A percentile compares a stretch with the other conserved stretches of the same genome.
Evolutionary conservation across 805 yeast genomes (phyloP).

Genomic region (Ogataea nakhonphanomensis): DNA sequence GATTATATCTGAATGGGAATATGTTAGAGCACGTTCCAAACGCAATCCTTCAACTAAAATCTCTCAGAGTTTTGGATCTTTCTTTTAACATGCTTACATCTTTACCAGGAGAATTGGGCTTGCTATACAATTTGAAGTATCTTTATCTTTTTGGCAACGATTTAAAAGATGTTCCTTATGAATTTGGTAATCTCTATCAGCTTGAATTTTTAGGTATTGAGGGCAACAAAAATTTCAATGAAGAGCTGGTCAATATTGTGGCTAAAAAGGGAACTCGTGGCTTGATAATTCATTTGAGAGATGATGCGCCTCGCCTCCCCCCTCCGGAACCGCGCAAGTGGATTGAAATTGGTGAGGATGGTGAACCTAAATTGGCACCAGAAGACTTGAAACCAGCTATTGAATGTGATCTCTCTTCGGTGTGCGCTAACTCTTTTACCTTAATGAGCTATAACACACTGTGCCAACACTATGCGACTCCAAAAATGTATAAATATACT

Average conservation of each 20-base stretch:
- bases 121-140: conserved; percentile 73
- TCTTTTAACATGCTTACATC: conserved; percentile 69
- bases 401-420: conserved; percentile 27
- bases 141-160: conserved; percentile 86
- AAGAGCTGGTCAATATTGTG: conserved; percentile 58
- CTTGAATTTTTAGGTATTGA: conserved; percentile 87
- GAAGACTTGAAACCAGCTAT: conserved; percentile 21
- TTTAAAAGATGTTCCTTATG: conserved; percentile 70
- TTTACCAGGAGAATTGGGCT: conserved; percentile 83
- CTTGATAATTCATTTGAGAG: conserved; percentile 75
- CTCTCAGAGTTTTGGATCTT: conserved; percentile 78
- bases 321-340: conserved; percentile 78
- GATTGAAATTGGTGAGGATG: conserved; percentile 75
- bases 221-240: conserved; percentile 77
- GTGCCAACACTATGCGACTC: conserved; percentile 94
- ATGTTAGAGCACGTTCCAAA: conserved; percentile 66
- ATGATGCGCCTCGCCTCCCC: conserved; percentile 64
- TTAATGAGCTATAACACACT: conserved; percentile 84
- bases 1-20: conserved; percentile 84
- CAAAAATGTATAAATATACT: conserved; percentile 87
- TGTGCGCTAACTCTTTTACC: conserved; percentile 53
- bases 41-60: conserved; percentile 61
- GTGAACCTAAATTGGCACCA: conserved; percentile 45
- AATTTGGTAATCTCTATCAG: conserved; percentile 81
- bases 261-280: conserved; percentile 85